Conservation (phyloP, 2,329 filamentous ascomycete genomes). For the Sporothrix schenckii region DNA sequence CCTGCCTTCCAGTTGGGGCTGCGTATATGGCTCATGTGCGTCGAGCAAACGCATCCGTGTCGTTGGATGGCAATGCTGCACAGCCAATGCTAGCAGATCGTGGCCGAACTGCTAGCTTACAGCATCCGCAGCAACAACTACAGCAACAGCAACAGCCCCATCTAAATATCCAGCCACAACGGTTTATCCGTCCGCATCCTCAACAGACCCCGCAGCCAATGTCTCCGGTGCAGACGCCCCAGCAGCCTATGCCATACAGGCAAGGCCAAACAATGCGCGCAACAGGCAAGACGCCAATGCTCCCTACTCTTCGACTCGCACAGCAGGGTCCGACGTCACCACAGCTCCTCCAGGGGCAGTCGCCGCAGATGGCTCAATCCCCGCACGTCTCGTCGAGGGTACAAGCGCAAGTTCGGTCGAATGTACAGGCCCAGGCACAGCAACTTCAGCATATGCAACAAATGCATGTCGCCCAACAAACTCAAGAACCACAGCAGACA, state of each 20-base stretch:
- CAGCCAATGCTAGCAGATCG: background rate
- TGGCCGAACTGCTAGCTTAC: constrained; percentile 9
- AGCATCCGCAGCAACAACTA: constrained; percentile 26
- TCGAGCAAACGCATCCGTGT: background rate
- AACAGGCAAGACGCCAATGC: background rate
- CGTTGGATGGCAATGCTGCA: background rate
- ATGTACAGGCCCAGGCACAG: background rate
- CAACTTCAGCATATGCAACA: constrained; percentile 24
- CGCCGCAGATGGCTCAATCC: background rate
- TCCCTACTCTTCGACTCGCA: background rate
- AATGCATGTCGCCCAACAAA: constrained; percentile 23
- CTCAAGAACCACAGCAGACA: constrained; percentile 26
- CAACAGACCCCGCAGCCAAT: background rate
- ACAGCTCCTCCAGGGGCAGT: background rate
- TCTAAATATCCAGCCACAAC: background rate
- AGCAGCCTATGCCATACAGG: background rate
- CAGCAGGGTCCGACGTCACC: background rate
- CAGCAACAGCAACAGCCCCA: background rate
- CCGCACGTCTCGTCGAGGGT: background rate
- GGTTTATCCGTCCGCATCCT: background rate
- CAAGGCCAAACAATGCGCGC: background rate
- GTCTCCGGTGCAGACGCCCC: background rate
- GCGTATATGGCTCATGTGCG: background rate
- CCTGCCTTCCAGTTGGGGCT: background rate
- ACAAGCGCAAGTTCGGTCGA: background rate